Conservation (phyloP, 257 asterid genomes). For the Nicotiana undulata region DNA sequence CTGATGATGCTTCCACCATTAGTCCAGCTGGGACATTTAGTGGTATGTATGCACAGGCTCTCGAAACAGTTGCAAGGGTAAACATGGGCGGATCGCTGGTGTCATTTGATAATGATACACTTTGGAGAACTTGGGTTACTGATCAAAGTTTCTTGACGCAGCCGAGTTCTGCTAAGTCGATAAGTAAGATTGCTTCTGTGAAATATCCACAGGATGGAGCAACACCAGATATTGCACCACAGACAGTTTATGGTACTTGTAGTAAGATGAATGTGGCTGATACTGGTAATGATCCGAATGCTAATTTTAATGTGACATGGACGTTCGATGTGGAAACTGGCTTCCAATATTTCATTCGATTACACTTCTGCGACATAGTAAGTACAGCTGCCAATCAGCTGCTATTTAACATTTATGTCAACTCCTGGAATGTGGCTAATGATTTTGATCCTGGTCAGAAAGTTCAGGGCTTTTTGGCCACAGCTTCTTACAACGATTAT, state of each 20-base stretch:
- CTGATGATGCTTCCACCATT: slow-evolving; percentile 40
- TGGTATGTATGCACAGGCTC: slow-evolving; percentile 40
- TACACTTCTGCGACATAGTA: slow-evolving; percentile 82
- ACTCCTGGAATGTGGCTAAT: slow-evolving; percentile 27
- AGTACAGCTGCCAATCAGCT: slow-evolving; percentile 42
- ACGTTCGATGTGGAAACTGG: slow-evolving; percentile 43
- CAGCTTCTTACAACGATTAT: slow-evolving; percentile 50
- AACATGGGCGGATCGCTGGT: slow-evolving; percentile 79
- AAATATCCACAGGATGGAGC: slow-evolving; percentile 50
- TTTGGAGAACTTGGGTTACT: slow-evolving; percentile 62
- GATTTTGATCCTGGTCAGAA: slow-evolving; percentile 41
- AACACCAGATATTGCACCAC: slow-evolving; percentile 49
- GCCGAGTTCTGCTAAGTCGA: slow-evolving; percentile 18
- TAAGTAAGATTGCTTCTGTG: slow-evolving; percentile 34
- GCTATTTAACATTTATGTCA: slow-evolving; percentile 46
- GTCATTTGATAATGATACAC: slow-evolving; percentile 42
- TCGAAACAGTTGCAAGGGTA: slow-evolving; percentile 62
- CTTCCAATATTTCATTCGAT: slow-evolving; percentile 51
- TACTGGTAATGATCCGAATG: slow-evolving; percentile 28
- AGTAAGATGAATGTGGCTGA: slow-evolving; percentile 29
- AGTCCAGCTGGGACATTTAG: slow-evolving; percentile 34
- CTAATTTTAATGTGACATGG: slow-evolving; percentile 70
- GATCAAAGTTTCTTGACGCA: slow-evolving; percentile 34
- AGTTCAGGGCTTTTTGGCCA: slow-evolving; percentile 28
- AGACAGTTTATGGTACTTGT: slow-evolving; percentile 71